A percentile compares a stretch with the other conserved stretches of the same genome.
Conservation (phyloP, 768 basidiomycete genomes). For the Hemileccinum impolitum region DNA sequence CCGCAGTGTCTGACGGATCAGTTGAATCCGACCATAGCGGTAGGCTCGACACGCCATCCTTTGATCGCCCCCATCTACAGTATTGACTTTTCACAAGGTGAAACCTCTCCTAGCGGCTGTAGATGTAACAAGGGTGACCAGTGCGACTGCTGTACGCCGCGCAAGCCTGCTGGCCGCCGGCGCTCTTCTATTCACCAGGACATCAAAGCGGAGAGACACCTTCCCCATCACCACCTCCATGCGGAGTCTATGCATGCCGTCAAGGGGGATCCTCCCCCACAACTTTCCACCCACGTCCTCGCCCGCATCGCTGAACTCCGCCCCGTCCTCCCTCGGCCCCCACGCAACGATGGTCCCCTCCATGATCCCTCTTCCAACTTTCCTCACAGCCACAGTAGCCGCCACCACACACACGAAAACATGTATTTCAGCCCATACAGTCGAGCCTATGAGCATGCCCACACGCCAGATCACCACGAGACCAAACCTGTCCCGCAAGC, state of each 20-base stretch:
- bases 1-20: constrained; percentile 44
- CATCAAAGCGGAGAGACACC: constrained; percentile 28
- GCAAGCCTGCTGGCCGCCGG: constrained; percentile 39
- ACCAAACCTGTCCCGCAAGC: constrained; percentile 12
- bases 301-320: constrained; percentile 64
- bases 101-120: constrained; percentile 45
- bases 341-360: constrained; percentile 35
- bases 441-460: constrained; percentile 56
- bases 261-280: constrained; percentile 15
- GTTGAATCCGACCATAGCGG: constrained; percentile 65
- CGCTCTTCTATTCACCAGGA: constrained; percentile 30
- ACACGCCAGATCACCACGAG: constrained; percentile 35
- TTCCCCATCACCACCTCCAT: constrained; percentile 13
- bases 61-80: constrained; percentile 34
- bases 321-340: constrained; percentile 66
- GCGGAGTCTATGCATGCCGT: constrained; percentile 11
- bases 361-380: constrained; percentile 48
- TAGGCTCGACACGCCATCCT: constrained; percentile 52
- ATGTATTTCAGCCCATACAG: constrained; percentile 64
- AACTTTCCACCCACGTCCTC: constrained; percentile 46
- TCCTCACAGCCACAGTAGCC: constrained; percentile 39
- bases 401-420: constrained; percentile 50
- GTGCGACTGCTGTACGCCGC: constrained; percentile 59
- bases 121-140: constrained; percentile 41
- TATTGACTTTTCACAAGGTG: constrained; percentile 49